A percentile compares a stretch with the other conserved stretches of the same genome.
Conservation (phyloP, 2,329 filamentous ascomycete species). For the Penicillium glabrum region DNA sequence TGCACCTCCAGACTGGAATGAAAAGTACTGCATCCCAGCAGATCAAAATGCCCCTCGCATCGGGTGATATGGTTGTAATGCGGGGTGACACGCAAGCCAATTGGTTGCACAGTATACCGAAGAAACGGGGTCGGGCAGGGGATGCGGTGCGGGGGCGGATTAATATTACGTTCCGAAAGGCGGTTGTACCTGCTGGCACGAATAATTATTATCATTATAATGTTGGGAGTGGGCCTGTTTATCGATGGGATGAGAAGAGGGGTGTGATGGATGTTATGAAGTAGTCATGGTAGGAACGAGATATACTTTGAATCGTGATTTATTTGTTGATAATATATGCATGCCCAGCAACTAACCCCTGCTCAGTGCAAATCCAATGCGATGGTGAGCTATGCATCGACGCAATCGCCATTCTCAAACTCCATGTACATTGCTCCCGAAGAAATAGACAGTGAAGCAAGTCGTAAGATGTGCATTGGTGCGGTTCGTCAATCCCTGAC, state of each 20-base stretch:
- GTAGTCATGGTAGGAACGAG: neutral
- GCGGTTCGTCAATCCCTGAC: conserved; percentile 2
- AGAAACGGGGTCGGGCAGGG: conserved; percentile 59
- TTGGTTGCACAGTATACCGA: conserved; percentile 78
- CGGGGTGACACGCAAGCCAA: conserved; percentile 69
- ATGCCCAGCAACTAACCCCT: neutral
- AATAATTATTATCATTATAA: conserved; percentile 87
- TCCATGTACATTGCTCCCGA: conserved; percentile 20
- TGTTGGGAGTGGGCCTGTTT: conserved; percentile 68
- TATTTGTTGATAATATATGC: neutral
- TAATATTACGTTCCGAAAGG: conserved; percentile 76
- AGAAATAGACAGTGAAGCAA: conserved; percentile 21
- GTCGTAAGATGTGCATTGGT: conserved; percentile 23
- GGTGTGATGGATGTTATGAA: conserved; percentile 19
- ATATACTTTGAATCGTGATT: neutral
- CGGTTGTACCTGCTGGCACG: conserved; percentile 69
- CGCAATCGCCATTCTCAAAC: conserved; percentile 6
- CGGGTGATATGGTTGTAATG: conserved; percentile 81
- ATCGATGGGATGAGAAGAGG: conserved; percentile 61
- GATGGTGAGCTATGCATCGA: conserved; percentile 1
- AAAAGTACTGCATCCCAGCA: conserved; percentile 19
- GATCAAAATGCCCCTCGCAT: conserved; percentile 57
- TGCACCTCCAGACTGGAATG: neutral
- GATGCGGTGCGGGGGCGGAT: conserved; percentile 64
- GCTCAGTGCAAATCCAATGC: neutral